Base-by-base conservation (phyloP, 2,329 filamentous ascomycete genomes). In the Colletotrichum euphorbiae region DNA sequence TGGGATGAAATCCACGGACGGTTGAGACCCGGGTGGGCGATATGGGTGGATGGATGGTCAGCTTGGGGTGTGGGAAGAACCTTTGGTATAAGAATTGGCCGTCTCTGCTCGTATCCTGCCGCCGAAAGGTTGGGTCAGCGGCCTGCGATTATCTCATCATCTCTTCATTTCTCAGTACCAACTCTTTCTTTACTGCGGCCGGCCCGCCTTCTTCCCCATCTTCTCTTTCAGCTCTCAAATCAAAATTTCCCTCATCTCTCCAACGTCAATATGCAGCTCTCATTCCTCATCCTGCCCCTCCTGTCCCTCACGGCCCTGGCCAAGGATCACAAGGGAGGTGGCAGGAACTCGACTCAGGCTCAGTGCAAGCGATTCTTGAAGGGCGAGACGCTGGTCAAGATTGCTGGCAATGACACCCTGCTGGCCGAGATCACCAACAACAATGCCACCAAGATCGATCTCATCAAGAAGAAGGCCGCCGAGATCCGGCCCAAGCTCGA, bases 381-480 rank as follows among this genome's bases (percentile, higher is more conserved):
- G 62, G 72, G 79, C 5, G 76, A 73, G 68, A 51, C 71, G 43
- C 46, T 77, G 38, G 71, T 78, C 61, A 71, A 74, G 45, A 71
- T 80, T 4, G 79, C 78, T 19, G 68, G 71, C 72, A 81, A 82
- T 73, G 68, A 73, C 6, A 81, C 79, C 38, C 71, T 73, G 67
- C 75, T 82, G 4, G 72, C 75, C 38, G 57, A 73, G 55, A 67
- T 75, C 51, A 75, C 77, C 52, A 69, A 78, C 21, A 75, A 75
- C 72, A 78, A 82, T 68, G 74, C 78, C 33, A 80, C 80, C 51
- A 75, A 75, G 67, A 74, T 76, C 5, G 76, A 74, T 11, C 73
- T 73, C 28, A 75, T 81, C 72, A 76, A 81, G 74, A 74, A 77
- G 63, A 78, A 80, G 72, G 78, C 78, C 2, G 71, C 77, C 17